Evolutionary conservation across 352 stramenopile genomes (phyloP), one percentile per base, ranked within the genome.

Genomic region (Globisporangium polare): DNA sequence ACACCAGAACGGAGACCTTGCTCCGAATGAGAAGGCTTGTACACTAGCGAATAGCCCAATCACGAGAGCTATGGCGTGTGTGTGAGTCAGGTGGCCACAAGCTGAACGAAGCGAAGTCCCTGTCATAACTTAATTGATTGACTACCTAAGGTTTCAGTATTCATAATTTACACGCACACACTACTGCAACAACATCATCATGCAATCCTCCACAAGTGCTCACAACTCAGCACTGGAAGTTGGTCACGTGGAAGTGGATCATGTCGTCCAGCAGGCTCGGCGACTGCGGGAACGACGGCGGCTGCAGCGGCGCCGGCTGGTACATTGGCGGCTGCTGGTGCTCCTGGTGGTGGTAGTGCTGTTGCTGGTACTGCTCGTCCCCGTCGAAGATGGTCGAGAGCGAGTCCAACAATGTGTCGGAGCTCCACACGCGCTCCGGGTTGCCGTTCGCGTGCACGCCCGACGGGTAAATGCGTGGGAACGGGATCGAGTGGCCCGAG

Each of bases 211-310:
- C 22, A n/a, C 45, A 7, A 24, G 7, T 33, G 29, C 29, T 33
- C 4, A 3, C 29, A 33, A 33, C 33, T 62, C 39, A 66, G 53
- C 67, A 78, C 27, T 67, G 47, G 37, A 78, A 56, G 55, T 77
- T 68, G 10, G 71, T 55, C 53, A 81, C 73, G 26, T 82, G 74
- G 55, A 79, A 82, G 59, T 73, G 72, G 62, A 82, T 72, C 54
- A 82, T 76, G 50, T 82, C 74, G 63, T 82, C 74, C 17, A 82
- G 58, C 58, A 82, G 71, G 56, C 57, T 75, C 45, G 35, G 46
- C 6, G 18, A 63, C 13, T 50, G 46, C 20, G 26, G 53, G 29
- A 55, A 29, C 39, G 43, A 46, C 29, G 67, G 50, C 35, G 67
- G n/a, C 39, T 8, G 35, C 39, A 26, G 35, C 51, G 22, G 37